Evolutionary conservation across 306 rosid genomes (phyloP), one percentile per base, ranked within the genome.

Genomic region (Cotoneaster glaucophyllus): DNA sequence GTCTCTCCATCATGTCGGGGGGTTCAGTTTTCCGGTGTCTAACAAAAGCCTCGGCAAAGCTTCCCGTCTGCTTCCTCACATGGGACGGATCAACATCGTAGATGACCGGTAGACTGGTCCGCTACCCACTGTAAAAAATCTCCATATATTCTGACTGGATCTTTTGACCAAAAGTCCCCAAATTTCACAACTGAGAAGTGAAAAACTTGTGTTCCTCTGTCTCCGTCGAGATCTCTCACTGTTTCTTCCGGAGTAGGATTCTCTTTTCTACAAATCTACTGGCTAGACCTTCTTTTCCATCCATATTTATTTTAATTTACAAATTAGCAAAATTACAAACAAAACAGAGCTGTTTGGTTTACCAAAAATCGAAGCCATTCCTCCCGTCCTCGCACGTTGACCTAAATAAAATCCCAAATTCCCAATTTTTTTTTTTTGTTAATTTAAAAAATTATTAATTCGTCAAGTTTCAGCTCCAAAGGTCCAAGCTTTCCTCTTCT

Each of bases 401-500:
- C 77, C 56, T 58, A 73, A 43, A 24, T 48, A 73, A 61, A 41
- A 14, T 41, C 77, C 68, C 68, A 26, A 62, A 43, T 6, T 74
- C 50, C 45, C 64, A 44, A 18, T 57, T 58, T 37, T 8, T 71
- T 29, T 61, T 58, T 21, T 59, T n/a, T 26, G 45, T 17, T 13
- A 11, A 26, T 28, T 74, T 26, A 48, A 48, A 48, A 48, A 14
- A 14, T 48, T 48, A 48, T 48, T 48, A 15, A 15, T 44, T 43
- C 77, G 26, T 74, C 31, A 37, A 44, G 59, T 41, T 61, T 7
- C 77, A 62, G 77, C 77, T 41, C 14, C 77, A 59, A 29, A 26
- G 64, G 14, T 67, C 57, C 71, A 41, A 45, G 65, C 70, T 61
- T 69, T 63, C 84, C 12, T 50, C 57, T 32, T 68, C 74, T 12